Evolutionary conservation across 768 basidiomycete species (phyloP).

Genomic region (Leccinum barrowsii): DNA sequence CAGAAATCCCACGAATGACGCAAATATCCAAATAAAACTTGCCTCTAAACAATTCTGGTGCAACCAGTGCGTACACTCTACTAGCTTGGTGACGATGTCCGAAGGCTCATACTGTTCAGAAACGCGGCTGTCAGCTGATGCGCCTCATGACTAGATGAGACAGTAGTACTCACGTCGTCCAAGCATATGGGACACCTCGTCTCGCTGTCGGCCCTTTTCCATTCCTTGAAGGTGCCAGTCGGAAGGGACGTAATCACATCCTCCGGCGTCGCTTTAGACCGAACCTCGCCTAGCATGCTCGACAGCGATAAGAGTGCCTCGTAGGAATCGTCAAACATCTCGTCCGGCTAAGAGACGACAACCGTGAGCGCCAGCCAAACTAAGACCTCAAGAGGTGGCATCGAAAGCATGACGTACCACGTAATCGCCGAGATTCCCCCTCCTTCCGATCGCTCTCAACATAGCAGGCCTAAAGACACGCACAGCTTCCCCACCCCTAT

Average conservation of each 20-base stretch:
- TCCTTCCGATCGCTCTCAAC: slow-evolving; percentile 21
- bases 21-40: slow-evolving; percentile 11
- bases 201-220: slow-evolving; percentile 64
- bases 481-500: slow-evolving; percentile 20
- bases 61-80: slow-evolving; percentile 76
- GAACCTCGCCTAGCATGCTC: slow-evolving; percentile 62
- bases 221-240: slow-evolving; percentile 62
- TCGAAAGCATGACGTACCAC: slow-evolving; percentile 42
- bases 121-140: slow-evolving; percentile 1
- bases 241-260: slow-evolving; percentile 59
- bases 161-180: slow-evolving; percentile 62
- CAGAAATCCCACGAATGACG: neutral
- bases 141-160: neutral
- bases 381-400: neutral
- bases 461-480: slow-evolving; percentile 22
- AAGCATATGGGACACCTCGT: slow-evolving; percentile 80
- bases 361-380: slow-evolving; percentile 7
- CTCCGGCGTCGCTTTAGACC: slow-evolving; percentile 59
- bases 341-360: slow-evolving; percentile 51
- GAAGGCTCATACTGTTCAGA: slow-evolving; percentile 52
- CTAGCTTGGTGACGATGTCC: slow-evolving; percentile 64
- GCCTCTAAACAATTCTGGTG: slow-evolving; percentile 76
- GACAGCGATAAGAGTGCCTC: slow-evolving; percentile 62
- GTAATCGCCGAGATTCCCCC: slow-evolving; percentile 40
- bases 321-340: slow-evolving; percentile 74